Percentiles rank a stretch among this genome's conserved stretches.
These are phyloP conservation scores for Dendrobium catenatum DNA, from an alignment of 106 monocot species.

Conservation along the genomic window DNA sequence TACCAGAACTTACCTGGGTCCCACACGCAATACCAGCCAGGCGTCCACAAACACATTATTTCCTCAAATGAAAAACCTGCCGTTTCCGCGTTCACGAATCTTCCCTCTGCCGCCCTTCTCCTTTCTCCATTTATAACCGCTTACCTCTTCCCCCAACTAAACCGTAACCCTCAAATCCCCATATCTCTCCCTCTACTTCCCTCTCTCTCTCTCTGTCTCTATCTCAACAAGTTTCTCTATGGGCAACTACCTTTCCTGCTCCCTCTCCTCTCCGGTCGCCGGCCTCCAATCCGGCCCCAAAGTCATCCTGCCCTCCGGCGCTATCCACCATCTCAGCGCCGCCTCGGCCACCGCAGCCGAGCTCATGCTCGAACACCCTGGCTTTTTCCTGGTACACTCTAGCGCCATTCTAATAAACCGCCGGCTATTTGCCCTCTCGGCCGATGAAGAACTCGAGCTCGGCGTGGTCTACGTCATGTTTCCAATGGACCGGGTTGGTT, in stretches of 20 bases:
- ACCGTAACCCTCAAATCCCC: not conserved
- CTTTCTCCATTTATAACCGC: not conserved
- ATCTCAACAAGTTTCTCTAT: not conserved
- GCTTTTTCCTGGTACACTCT: conserved; percentile 16
- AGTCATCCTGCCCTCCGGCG: conserved; percentile 13
- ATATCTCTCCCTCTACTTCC: not conserved
- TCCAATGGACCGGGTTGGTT: conserved; percentile 11
- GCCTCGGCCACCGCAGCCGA: conserved; percentile 11
- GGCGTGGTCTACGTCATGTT: conserved; percentile 14
- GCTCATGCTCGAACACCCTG: conserved; percentile 20
- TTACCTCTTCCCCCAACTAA: not conserved
- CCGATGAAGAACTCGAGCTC: conserved; percentile 17
- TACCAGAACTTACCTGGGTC: too few relatives aligned
- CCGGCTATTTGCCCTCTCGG: conserved; percentile 12
- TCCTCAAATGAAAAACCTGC: not conserved
- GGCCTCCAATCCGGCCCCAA: not conserved
- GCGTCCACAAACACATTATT: too few relatives aligned
- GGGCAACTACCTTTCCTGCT: conserved; percentile 21
- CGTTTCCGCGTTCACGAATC: not conserved
- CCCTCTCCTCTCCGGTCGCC: not conserved
- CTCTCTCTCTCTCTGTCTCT: not conserved
- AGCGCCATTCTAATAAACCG: conserved; percentile 7
- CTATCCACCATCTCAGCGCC: not conserved
- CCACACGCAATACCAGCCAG: too few relatives aligned
- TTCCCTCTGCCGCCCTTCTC: not conserved